Base-by-base conservation (phyloP, 1,284 basidiomycete genomes). In the Coriolopsis trogii region DNA sequence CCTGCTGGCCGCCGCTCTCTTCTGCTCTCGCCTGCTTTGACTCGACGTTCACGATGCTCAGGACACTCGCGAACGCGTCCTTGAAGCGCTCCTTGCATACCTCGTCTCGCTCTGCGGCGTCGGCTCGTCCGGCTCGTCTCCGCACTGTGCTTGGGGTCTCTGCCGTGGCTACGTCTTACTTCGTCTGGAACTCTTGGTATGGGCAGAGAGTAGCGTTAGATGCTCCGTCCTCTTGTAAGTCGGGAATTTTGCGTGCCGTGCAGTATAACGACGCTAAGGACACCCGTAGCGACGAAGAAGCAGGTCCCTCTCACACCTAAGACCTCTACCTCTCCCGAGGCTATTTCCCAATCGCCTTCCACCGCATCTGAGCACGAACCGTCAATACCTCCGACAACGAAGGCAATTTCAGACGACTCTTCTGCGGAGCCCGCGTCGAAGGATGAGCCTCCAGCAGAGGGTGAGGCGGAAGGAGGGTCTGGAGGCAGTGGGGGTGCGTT, bases 401-500 rank as follows among this genome's bases (percentile, higher is more conserved):
- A 51, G 6, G 29, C 47, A 5, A 25, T 47, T 1, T 28, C 54
- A 6, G 58, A 62, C 3, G n/a, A n/a, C n/a, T n/a, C n/a, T n/a
- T n/a, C n/a, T n/a, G n/a, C n/a, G n/a, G n/a, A n/a, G n/a, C n/a
- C n/a, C n/a, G 24, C 57, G 10, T 29, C 21, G 46, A 50, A 13
- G 46, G 60, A 36, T 63, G 67, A 24, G 61, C 46, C 6, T 46
- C 41, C 41, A 6, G 20, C 53, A 15, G 68, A 71, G 28, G 69
- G 40, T 3, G 63, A 64, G 16, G 68, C 60, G 41, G 73, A 72
- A 50, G 69, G 68, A 20, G 65, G 71, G 18, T 73, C 62, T 41
- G 43, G 59, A 43, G 57, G 62, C 45, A 36, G 67, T 9, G 69
- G 73, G 18, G 81, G 82, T 50, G 88, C 88, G 15, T 91, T 76